Evolutionary conservation across 371 early-diverging fungal genomes (phyloP).

Genomic region (Rhizomucor miehei): DNA sequence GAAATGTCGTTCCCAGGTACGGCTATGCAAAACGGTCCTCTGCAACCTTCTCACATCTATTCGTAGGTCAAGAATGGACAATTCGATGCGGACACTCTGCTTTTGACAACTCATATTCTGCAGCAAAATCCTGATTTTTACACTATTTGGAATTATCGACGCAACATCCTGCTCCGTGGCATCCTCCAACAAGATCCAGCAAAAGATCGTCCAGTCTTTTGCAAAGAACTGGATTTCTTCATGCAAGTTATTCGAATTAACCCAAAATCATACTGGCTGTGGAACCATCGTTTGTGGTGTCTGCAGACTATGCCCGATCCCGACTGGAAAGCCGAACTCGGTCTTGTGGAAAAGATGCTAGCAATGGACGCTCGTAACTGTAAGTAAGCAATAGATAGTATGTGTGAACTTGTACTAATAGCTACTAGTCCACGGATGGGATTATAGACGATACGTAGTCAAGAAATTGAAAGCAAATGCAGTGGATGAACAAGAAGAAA

Average conservation of each 20-base stretch:
- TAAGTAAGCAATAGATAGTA: slow-evolving; percentile 35
- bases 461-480: slow-evolving; percentile 27
- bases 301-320: slow-evolving; percentile 72
- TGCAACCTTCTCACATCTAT: not conserved
- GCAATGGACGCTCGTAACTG: slow-evolving; percentile 90
- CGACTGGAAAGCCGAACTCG: slow-evolving; percentile 79
- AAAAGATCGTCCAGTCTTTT: slow-evolving; percentile 28
- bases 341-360: slow-evolving; percentile 73
- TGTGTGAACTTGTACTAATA: not conserved
- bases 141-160: slow-evolving; percentile 88
- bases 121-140: slow-evolving; percentile 85
- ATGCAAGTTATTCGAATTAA: slow-evolving; percentile 63
- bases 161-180: slow-evolving; percentile 55
- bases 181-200: slow-evolving; percentile 22
- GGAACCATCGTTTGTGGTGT: slow-evolving; percentile 94
- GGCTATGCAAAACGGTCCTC: not conserved
- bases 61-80: slow-evolving; percentile 22
- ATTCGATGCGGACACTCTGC: slow-evolving; percentile 54
- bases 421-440: slow-evolving; percentile 91
- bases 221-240: slow-evolving; percentile 64
- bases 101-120: slow-evolving; percentile 69
- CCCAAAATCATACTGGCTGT: slow-evolving; percentile 92
- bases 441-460: slow-evolving; percentile 85
- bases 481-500: slow-evolving; percentile 19
- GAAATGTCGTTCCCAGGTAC: slow-evolving; percentile 28